Percentiles rank a stretch among this genome's conserved stretches.
These are phyloP conservation scores for Paratinospora sagittata DNA, from an alignment of 164 flowering plant genomes.

Conservation along the genomic window DNA sequence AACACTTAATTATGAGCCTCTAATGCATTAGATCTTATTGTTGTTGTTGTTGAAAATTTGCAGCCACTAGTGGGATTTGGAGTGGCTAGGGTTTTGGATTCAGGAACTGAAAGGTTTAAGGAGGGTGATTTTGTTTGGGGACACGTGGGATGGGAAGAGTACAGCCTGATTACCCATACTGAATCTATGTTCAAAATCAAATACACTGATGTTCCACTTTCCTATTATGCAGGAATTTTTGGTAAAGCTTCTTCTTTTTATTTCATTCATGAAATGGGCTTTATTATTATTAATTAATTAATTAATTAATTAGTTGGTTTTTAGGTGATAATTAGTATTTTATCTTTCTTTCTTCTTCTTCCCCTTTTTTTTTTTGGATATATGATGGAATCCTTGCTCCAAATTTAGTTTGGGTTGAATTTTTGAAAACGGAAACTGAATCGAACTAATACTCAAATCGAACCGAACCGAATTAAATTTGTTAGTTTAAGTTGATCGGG, in stretches of 20 bases:
- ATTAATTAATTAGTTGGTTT: no score
- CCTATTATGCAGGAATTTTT: slow-evolving; percentile 34
- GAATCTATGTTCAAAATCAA: slow-evolving; percentile 26
- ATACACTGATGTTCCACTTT: slow-evolving; percentile 45
- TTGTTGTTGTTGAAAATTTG: no score
- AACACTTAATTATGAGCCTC: no score
- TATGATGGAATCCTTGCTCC: no score
- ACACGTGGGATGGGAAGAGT: slow-evolving; percentile 49
- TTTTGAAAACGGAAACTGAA: no score
- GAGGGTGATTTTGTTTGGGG: slow-evolving; percentile 59
- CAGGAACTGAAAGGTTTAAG: slow-evolving; percentile 32
- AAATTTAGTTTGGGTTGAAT: no score
- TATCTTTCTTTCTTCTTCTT: background rate
- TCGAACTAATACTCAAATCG: no score
- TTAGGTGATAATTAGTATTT: no score
- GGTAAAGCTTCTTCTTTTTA: slow-evolving; percentile 18
- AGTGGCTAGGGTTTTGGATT: slow-evolving; percentile 41
- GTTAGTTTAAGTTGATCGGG: no score
- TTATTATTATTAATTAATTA: background rate
- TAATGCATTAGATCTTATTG: no score
- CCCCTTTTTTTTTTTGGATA: no score
- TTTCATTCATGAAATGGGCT: background rate
- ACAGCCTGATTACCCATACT: slow-evolving; percentile 22
- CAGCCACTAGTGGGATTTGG: slow-evolving; percentile 23
- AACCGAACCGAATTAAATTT: no score